These are phyloP conservation scores for Kodamaea anthophila DNA, from an alignment of 1,139 yeast genomes.

Conservation along the genomic window DNA sequence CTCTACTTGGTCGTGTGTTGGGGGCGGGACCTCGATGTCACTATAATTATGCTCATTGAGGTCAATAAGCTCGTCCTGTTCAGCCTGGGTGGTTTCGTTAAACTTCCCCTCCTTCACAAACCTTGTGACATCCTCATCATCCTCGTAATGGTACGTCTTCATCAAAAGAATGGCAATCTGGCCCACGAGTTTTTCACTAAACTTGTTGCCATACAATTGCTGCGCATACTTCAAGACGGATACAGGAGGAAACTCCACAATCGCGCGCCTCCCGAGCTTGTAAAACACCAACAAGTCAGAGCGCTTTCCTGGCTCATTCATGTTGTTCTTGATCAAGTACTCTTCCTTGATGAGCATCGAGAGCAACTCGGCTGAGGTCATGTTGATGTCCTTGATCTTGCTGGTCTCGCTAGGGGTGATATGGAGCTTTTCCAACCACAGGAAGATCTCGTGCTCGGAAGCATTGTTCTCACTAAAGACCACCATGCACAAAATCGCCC, in stretches of 20 bases:
- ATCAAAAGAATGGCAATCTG: constrained; percentile 24
- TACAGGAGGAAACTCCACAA: constrained; percentile 30
- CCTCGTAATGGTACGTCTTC: constrained; percentile 16
- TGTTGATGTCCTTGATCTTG: constrained; percentile 8
- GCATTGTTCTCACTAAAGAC: constrained; percentile 31
- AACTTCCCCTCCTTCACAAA: not conserved
- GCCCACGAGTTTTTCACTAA: constrained; percentile 17
- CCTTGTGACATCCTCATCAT: not conserved
- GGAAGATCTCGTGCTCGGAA: constrained; percentile 21
- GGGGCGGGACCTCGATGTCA: too few relatives aligned
- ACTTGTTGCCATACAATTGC: constrained; percentile 23
- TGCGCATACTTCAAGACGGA: constrained; percentile 23
- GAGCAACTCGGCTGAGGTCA: constrained; percentile 21
- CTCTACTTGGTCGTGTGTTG: too few relatives aligned
- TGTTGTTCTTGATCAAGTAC: constrained; percentile 21
- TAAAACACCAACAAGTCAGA: constrained; percentile 11
- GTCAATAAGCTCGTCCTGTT: too few relatives aligned
- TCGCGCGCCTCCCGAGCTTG: constrained; percentile 28
- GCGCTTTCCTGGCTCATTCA: constrained; percentile 10
- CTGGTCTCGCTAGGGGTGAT: constrained; percentile 13
- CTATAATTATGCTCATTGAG: too few relatives aligned
- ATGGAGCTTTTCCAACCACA: constrained; percentile 24
- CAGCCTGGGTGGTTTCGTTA: too few relatives aligned
- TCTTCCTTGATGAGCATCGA: constrained; percentile 28
- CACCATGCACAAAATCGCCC: constrained; percentile 23